Percentiles rank a stretch among this genome's conserved stretches.
Evolutionary conservation across 192 early-diverging fungal genomes (phyloP).

Genomic region (Gigaspora rosea): DNA sequence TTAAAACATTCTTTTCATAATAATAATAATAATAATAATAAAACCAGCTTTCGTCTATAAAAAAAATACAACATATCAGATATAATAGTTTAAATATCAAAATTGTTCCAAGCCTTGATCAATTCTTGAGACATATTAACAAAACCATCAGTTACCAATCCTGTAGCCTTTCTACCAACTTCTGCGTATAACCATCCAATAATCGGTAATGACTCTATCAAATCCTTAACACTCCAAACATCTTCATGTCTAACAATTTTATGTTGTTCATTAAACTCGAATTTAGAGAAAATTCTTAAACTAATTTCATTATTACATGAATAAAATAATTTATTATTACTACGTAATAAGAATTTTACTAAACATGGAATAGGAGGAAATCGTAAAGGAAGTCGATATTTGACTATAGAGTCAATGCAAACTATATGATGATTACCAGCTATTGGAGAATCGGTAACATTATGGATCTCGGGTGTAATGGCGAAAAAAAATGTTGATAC

Average conservation of each 20-base stretch:
- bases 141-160: neutral
- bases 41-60: no score
- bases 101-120: conserved; percentile 3
- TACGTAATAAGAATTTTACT: neutral
- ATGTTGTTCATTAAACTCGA: conserved; percentile 26
- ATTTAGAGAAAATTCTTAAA: conserved; percentile 9
- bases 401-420: conserved; percentile 16
- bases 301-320: neutral
- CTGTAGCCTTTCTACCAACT: conserved; percentile 18
- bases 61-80: no score
- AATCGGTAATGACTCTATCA: conserved; percentile 24
- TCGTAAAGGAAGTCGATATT: conserved; percentile 3
- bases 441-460: neutral
- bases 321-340: neutral
- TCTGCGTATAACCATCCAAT: conserved; percentile 33
- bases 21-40: no score
- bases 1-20: no score
- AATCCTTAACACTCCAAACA: conserved; percentile 31
- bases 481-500: neutral
- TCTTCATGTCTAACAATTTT: conserved; percentile 35
- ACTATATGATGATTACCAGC: conserved; percentile 23
- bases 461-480: conserved; percentile 15
- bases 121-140: conserved; percentile 1
- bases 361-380: neutral
- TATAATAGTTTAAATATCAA: neutral